phyloP scores from a whole-genome alignment of 345 rosid genomes.

The Linum lewisii region DNA sequence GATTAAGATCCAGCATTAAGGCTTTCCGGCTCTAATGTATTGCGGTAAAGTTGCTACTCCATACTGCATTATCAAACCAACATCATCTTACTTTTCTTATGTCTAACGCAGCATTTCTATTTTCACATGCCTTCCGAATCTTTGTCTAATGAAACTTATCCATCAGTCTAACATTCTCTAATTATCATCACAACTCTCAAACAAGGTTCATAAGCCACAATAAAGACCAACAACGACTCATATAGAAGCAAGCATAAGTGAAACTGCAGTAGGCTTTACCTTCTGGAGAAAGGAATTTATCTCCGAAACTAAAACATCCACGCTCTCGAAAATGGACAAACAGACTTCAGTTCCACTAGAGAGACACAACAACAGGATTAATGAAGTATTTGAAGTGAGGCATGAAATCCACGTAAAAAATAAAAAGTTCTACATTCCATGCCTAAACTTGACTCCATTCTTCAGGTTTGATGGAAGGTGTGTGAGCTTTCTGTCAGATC shows the following conservation, averaged over 20 bases:
- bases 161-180: too few relatives aligned
- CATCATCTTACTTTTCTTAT: too few relatives aligned
- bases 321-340: conserved; percentile 39
- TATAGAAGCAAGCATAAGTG: too few relatives aligned
- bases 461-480: conserved; percentile 63
- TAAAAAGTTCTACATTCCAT: conserved; percentile 12
- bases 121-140: not conserved
- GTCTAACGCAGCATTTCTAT: too few relatives aligned
- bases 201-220: not conserved
- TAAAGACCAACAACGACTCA: not conserved
- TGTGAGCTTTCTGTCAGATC: conserved; percentile 30
- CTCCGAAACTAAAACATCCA: conserved; percentile 33
- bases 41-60: too few relatives aligned
- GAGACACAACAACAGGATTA: conserved; percentile 3
- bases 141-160: not conserved
- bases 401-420: not conserved
- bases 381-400: conserved; percentile 4
- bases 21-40: too few relatives aligned
- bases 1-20: too few relatives aligned
- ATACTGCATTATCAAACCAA: too few relatives aligned
- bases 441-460: conserved; percentile 71
- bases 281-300: conserved; percentile 43
- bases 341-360: conserved; percentile 74
- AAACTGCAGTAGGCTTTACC: conserved; percentile 39
- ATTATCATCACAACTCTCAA: not conserved